Conservation (phyloP, 2,329 filamentous ascomycete genomes). For the Diplodia corticola region DNA sequence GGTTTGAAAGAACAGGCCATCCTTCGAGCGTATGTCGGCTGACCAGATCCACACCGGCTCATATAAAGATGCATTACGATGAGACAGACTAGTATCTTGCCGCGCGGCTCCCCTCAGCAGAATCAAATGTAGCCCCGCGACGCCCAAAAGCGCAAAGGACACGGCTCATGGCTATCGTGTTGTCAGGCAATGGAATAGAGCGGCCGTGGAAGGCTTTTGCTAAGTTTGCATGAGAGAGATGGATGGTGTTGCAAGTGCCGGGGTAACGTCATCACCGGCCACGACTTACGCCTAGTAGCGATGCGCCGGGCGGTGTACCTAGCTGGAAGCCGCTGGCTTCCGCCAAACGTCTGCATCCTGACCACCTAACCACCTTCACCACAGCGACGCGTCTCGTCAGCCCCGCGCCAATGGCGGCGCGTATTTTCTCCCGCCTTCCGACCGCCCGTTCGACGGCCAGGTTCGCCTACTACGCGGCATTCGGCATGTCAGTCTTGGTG, state of each 20-base stretch:
- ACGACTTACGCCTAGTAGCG: not conserved
- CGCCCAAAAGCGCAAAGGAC: not conserved
- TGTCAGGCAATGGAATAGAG: not conserved
- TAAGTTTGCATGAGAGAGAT: not conserved
- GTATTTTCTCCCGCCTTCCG: not conserved
- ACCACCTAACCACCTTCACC: not conserved
- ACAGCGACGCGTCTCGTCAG: not conserved
- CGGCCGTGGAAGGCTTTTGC: not conserved
- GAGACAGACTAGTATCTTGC: not conserved
- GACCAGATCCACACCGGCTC: not conserved
- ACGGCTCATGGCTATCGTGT: too few relatives aligned
- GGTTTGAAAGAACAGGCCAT: not conserved
- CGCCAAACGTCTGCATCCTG: not conserved
- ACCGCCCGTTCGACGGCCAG: not conserved
- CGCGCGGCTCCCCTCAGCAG: not conserved
- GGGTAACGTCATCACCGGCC: not conserved
- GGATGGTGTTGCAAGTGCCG: not conserved
- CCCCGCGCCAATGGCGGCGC: conserved; percentile 2
- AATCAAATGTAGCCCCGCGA: not conserved
- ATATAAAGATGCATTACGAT: not conserved
- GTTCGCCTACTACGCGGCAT: not conserved
- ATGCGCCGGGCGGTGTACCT: not conserved
- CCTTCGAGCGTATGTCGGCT: not conserved
- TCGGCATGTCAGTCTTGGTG: not conserved
- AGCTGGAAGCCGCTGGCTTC: not conserved